Evolutionary conservation across 805 yeast species (phyloP).

Genomic region (Nakazawaea holstii): DNA sequence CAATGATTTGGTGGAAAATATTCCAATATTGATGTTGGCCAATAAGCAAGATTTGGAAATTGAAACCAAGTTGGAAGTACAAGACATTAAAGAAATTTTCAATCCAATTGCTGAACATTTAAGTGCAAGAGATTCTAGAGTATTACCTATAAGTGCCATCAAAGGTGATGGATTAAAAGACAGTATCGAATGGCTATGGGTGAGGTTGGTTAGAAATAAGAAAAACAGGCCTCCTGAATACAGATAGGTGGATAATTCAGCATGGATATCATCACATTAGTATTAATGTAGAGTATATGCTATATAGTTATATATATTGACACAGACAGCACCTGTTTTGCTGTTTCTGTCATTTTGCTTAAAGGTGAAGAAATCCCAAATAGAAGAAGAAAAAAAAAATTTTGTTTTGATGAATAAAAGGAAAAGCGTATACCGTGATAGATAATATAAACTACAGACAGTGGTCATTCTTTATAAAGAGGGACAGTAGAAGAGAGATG

Average conservation of each 20-base stretch:
- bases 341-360: not conserved
- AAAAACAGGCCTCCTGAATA: slow-evolving; percentile 54
- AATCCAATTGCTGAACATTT: slow-evolving; percentile 76
- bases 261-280: too few relatives aligned
- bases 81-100: slow-evolving; percentile 77
- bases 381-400: not conserved
- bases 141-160: slow-evolving; percentile 83
- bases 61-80: slow-evolving; percentile 54
- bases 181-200: slow-evolving; percentile 83
- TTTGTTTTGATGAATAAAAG: not conserved
- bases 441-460: too few relatives aligned
- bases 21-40: slow-evolving; percentile 91
- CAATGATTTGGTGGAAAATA: slow-evolving; percentile 61
- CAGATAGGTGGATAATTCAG: slow-evolving; percentile 18
- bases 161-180: slow-evolving; percentile 81
- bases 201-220: slow-evolving; percentile 66
- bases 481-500: not conserved
- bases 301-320: not conserved
- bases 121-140: slow-evolving; percentile 87
- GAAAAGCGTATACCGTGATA: not conserved
- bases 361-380: not conserved
- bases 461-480: not conserved
- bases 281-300: not conserved
- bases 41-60: slow-evolving; percentile 80
- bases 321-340: not conserved